These are phyloP conservation scores for Simplicillium sp. DNA, from an alignment of 2,329 filamentous ascomycete species.

Conservation along the genomic window DNA sequence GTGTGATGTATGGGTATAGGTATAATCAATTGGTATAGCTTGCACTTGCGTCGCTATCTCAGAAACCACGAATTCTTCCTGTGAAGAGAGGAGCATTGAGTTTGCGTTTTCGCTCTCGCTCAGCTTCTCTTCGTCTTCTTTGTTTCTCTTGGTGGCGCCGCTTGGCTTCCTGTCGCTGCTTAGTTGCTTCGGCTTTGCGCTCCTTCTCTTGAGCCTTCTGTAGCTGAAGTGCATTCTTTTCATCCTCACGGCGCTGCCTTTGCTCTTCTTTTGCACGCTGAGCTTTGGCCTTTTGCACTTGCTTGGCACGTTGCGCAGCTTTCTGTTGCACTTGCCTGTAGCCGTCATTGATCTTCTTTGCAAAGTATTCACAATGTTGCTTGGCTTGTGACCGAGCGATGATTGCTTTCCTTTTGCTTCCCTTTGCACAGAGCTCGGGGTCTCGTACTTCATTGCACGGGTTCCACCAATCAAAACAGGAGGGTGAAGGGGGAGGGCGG, in stretches of 20 bases:
- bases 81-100: not conserved
- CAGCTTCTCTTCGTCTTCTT: not conserved
- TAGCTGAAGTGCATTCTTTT: slow-evolving; percentile 1
- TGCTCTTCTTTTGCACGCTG: slow-evolving; percentile 5
- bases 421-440: slow-evolving; percentile 5
- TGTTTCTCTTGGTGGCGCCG: slow-evolving; percentile 1
- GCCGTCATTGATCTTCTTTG: too few species aligned
- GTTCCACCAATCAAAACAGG: slow-evolving; percentile 23
- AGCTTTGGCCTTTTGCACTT: too few species aligned
- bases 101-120: not conserved
- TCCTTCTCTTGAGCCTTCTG: slow-evolving; percentile 10
- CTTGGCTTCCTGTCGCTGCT: not conserved
- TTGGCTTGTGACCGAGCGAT: too few species aligned
- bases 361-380: not conserved
- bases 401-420: not conserved
- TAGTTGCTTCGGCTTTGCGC: slow-evolving; percentile 9
- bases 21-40: not conserved
- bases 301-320: not conserved
- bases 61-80: not conserved
- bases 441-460: slow-evolving; percentile 8
- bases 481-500: slow-evolving; percentile 10
- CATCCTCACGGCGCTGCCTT: not conserved
- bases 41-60: not conserved
- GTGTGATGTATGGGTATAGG: not conserved
- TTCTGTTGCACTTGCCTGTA: slow-evolving; percentile 4